Evolutionary conservation across 371 early-diverging fungal species (phyloP), one percentile per base, ranked within the genome.

Genomic region (Dichotomocladium elegans): DNA sequence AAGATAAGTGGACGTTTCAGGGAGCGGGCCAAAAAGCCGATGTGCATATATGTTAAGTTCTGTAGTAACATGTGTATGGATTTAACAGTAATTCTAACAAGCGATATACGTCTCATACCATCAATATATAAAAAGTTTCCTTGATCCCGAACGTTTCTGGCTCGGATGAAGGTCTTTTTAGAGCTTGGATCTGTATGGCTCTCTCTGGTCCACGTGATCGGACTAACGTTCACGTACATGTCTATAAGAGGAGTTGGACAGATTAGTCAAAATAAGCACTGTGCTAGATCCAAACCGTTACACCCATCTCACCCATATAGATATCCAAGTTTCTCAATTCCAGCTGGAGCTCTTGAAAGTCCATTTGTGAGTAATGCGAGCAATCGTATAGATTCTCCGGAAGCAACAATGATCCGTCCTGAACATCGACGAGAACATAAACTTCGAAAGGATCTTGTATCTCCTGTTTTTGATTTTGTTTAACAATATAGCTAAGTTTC

Each of bases 351-450:
- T 82, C 83, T 47, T 82, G 79, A 51, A 85, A 75, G 15, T 85
- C 77, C 15, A 87, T 57, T 45, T 81, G 77, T 4, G 84, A 82
- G 28, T 76, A 77, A 15, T 77, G 70, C 11, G 80, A 77, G 41
- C 81, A 71, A 40, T 74, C 80, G 53, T 89, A 92, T n/a, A 92
- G 55, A 40, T 86, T 86, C 45, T 88, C 88, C 2, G 91, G 91
- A 9, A 91, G 56, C 12, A 82, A 44, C n/a, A 85, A 47, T 0
- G 80, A 76, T 3, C 79, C 85, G 49, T 87, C 81, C 33, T 77
- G 74, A 4, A 83, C 57, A 11, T 75, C 57, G 21, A 79, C 60
- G 9, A 74, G 52, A 4, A 92, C 37, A 47, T 81, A 81, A 0
- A 87, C 81, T 58, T 90, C 90, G 47, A 85, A 87, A 5, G 81